Evolutionary conservation across 2,329 filamentous ascomycete genomes (phyloP), one percentile per base, ranked within the genome.

Genomic region (Phaeosphaeriaceae sp.): DNA sequence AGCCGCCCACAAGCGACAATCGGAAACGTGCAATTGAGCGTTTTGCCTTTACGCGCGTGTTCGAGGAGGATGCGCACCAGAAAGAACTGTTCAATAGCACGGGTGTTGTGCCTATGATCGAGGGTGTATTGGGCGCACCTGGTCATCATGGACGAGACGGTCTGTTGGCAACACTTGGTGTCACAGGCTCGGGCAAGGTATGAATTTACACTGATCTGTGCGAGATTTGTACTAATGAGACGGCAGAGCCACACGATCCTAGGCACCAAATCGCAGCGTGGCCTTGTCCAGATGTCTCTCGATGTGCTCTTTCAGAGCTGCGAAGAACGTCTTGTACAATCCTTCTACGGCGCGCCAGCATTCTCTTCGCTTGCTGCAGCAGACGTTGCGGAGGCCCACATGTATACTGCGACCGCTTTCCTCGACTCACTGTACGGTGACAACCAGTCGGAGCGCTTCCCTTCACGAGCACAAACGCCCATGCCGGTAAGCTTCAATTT

Each of bases 121-220:
- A 94, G 69, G 92, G 92, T 20, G 93, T 97, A 3, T 75, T 99
- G 44, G 89, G 89, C 7, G 84, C 86, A 21, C 82, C 86, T 46
- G 89, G 89, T 33, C 86, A 89, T 51, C 90, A 95, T 63, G 92
- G 93, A 19, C 89, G 92, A 64, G 94, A 98, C 84, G 93, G 92
- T 10, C 81, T 98, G 55, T 82, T 99, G 53, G 95, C 95, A 27
- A 98, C 95, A 7, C 79, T 99, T 57, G 95, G 95, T 17, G 93
- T 97, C 45, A 97, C 94, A 7, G 95, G 95, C 13, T 97, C 93
- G 50, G 95, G 95, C 77, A 99, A 99, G 88, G 94, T 96, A 72
- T 47, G 52, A 33, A 3, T 5, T 9, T 6, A 11, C 10, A 20
- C 15, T 58, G 70, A n/a, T 3, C 40, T 58, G 21, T 4, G 5